Conservation (phyloP, 805 yeast genomes). For the Lipomyces yamanashiensis region DNA sequence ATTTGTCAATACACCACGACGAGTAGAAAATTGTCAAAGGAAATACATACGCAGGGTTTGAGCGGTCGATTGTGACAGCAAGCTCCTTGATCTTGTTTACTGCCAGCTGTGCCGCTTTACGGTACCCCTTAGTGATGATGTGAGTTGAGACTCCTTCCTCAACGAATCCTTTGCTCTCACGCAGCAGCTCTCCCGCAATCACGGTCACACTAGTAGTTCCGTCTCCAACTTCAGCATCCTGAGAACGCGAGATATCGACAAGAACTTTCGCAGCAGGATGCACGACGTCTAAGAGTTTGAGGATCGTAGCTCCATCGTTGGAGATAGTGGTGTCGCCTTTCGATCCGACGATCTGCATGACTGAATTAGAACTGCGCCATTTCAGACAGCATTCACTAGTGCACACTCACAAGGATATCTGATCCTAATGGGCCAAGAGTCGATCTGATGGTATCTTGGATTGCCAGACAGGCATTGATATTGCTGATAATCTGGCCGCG, state of each 20-base stretch:
- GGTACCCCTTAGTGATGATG: slow-evolving; percentile 82
- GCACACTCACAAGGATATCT: slow-evolving; percentile 63
- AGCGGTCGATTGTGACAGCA: slow-evolving; percentile 67
- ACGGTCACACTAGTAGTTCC: slow-evolving; percentile 98
- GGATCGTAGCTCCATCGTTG: slow-evolving; percentile 96
- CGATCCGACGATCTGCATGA: slow-evolving; percentile 63
- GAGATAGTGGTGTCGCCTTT: slow-evolving; percentile 92
- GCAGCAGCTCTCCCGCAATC: slow-evolving; percentile 84
- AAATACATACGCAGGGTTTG: slow-evolving; percentile 47
- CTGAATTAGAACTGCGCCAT: not conserved
- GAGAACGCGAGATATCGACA: slow-evolving; percentile 93
- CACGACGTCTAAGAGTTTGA: slow-evolving; percentile 88
- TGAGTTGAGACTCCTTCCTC: slow-evolving; percentile 97
- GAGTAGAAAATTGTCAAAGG: not conserved
- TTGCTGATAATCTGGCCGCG: slow-evolving; percentile 93
- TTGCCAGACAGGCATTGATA: slow-evolving; percentile 95
- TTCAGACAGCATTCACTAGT: not conserved
- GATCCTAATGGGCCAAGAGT: slow-evolving; percentile 98
- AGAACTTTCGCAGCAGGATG: slow-evolving; percentile 98
- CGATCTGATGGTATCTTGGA: slow-evolving; percentile 92
- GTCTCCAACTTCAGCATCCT: slow-evolving; percentile 98
- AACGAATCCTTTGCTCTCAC: slow-evolving; percentile 85
- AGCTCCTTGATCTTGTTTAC: slow-evolving; percentile 72
- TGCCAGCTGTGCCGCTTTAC: slow-evolving; percentile 80
- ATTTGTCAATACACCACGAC: not conserved